Evolutionary conservation across 2,329 filamentous ascomycete genomes (phyloP).

Genomic region (Setomelanomma holmii): DNA sequence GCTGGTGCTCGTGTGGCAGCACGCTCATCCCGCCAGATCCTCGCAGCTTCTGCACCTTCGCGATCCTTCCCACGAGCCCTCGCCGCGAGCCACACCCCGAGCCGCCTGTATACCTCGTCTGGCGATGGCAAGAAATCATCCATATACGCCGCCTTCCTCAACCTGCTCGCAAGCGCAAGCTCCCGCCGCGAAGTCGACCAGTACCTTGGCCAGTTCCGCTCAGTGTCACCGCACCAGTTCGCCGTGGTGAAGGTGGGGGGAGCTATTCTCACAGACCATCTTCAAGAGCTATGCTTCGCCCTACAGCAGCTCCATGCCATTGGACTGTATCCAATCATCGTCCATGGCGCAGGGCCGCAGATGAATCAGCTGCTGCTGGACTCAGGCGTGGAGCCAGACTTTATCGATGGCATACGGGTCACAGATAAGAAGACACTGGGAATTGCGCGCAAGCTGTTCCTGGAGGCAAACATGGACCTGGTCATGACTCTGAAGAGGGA

Average conservation of each 20-base stretch:
- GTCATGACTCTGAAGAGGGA: slow-evolving; percentile 83
- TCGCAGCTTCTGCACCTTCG: slow-evolving; percentile 33
- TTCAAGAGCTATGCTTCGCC: slow-evolving; percentile 88
- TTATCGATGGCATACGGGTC: slow-evolving; percentile 93
- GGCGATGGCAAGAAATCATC: slow-evolving; percentile 44
- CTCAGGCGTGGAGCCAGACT: slow-evolving; percentile 91
- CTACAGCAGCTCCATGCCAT: slow-evolving; percentile 94
- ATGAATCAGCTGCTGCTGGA: slow-evolving; percentile 89
- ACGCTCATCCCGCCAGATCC: slow-evolving; percentile 44
- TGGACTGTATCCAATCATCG: slow-evolving; percentile 91
- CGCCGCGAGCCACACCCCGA: slow-evolving; percentile 34
- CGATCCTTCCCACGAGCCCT: slow-evolving; percentile 42
- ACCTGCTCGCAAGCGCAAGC: slow-evolving; percentile 92
- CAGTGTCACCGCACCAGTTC: slow-evolving; percentile 95
- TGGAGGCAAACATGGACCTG: slow-evolving; percentile 93
- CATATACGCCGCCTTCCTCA: slow-evolving; percentile 75
- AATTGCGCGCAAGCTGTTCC: slow-evolving; percentile 88
- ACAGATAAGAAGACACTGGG: slow-evolving; percentile 95
- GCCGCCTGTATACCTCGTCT: slow-evolving; percentile 42
- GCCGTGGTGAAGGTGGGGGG: slow-evolving; percentile 98
- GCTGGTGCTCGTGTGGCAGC: slow-evolving; percentile 45
- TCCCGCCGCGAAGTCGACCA: slow-evolving; percentile 97
- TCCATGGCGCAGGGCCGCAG: slow-evolving; percentile 94
- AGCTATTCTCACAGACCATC: slow-evolving; percentile 91
- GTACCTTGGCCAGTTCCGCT: slow-evolving; percentile 96